Evolutionary conservation across 331 rosid species (phyloP), one percentile per base, ranked within the genome.

Genomic region (Malus hybrid): DNA sequence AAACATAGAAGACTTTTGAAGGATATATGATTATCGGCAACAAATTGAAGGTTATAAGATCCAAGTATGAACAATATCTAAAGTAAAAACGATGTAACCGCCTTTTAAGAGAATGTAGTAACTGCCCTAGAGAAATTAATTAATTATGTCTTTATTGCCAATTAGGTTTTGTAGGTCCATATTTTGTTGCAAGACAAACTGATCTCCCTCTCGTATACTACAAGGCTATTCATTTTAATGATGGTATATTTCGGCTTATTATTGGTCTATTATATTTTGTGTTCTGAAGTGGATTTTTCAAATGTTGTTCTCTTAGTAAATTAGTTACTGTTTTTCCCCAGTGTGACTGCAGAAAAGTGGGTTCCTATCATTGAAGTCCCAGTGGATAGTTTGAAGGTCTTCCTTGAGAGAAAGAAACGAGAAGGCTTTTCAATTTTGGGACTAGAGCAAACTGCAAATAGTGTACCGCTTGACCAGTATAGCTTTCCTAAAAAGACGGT

Each of bases 291-390:
- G 24, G 27, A 71, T 56, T 32, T 71, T 5, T n/a, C 22, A 36
- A 34, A 32, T 57, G 66, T 19, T 24, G 55, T 8, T 42, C 72
- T 59, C 14, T 44, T 44, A 10, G 65, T 57, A 22, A 73, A 52
- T 10, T 32, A 61, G 54, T 52, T n/a, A n/a, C 69, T 12, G 13
- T 78, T 72, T 54, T 76, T 87, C 36, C 88, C 62, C 89, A 94
- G 99, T 83, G 99, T 94, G 83, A 94, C 99, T 60, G 97, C 99
- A 65, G 99, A 92, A 71, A 94, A 88, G 93, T 94, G 99, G 99
- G 95, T 94, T 78, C 99, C 99, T 50, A 85, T 92, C 56, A 73
- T 87, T 12, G 97, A 94, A 86, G 97, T 94, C 70, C 99, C 99
- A 4, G 90, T 92, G 74, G 80, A 86, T 73, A 92, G 96, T 80